These are phyloP conservation scores for Leucosporidium creatinivorum DNA, from an alignment of 768 basidiomycete species.

Conservation along the genomic window DNA sequence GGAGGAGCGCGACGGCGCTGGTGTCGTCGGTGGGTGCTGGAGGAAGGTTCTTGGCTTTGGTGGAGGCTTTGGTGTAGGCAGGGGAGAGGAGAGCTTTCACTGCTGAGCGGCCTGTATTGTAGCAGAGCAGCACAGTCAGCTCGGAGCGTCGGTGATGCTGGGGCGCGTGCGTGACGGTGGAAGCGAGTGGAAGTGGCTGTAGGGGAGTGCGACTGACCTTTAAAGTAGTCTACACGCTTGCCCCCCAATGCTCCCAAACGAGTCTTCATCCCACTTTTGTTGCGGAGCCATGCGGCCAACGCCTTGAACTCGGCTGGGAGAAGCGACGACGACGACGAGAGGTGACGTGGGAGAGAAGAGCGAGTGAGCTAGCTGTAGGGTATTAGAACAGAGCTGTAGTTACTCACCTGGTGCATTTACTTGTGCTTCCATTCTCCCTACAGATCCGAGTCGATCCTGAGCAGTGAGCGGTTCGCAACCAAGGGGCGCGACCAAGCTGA, in stretches of 20 bases:
- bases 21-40: conserved; percentile 57
- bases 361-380: not conserved
- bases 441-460: too few relatives aligned
- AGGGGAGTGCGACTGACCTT: conserved; percentile 53
- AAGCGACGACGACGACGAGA: too few relatives aligned
- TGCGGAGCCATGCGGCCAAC: conserved; percentile 78
- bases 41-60: conserved; percentile 49
- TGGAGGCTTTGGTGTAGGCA: conserved; percentile 80
- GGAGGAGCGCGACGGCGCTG: conserved; percentile 63
- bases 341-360: not conserved
- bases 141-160: not conserved
- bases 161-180: not conserved
- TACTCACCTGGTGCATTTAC: too few relatives aligned
- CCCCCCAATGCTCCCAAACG: conserved; percentile 85
- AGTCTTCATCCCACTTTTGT: conserved; percentile 77
- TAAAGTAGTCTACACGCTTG: conserved; percentile 95
- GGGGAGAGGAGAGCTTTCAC: conserved; percentile 86
- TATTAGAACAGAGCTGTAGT: too few relatives aligned
- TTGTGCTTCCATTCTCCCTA: too few relatives aligned
- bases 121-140: not conserved
- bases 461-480: too few relatives aligned
- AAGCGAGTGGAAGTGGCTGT: not conserved
- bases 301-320: conserved; percentile 59
- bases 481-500: too few relatives aligned
- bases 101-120: conserved; percentile 70